Evolutionary conservation across 164 flowering plant species (phyloP), one percentile per base, ranked within the genome.

Genomic region (Umbilicus rupestris): DNA sequence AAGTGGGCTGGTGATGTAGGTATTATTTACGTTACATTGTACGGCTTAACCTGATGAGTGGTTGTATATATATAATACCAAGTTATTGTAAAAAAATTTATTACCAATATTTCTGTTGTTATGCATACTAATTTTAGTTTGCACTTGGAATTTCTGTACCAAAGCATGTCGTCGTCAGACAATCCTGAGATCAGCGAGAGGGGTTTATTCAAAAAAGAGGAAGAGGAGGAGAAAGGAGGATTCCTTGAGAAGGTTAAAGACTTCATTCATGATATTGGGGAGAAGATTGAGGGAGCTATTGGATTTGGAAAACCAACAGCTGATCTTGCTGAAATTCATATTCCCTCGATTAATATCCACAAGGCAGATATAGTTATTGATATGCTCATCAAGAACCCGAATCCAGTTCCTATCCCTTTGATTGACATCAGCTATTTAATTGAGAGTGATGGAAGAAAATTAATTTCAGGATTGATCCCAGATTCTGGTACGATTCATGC

Each of bases 281-380:
- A 92, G 80, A 86, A 89, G 79, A 80, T 92, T 39, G 90, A 86
- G 78, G 92, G 73, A 67, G 71, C 86, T 7, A 75, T 92, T 58
- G 97, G 96, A 50, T 86, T 92, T 66, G 94, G 96, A 26, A 89
- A 85, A 74, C 97, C 97, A 42, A 84, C 88, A 65, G 96, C 97
- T 19, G 90, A 87, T 76, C 89, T 92, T 30, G 52, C 85, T 4
- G 96, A 22, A 15, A 82, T 92, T 71, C 96, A 84, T 73, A 73
- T 92, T 65, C 87, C 96, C 41, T 58, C 63, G 3, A 86, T 92
- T 62, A 80, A 82, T 78, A 87, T 92, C 19, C 68, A 47, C 7
- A 47, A 19, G 52, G 52, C 52, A 17, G 52, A 47, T 0, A 67
- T 92, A 35, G 84, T 89, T 71, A 79, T 86, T 47, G 94, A 87